A percentile compares a stretch with the other conserved stretches of the same genome.
These are phyloP conservation scores for Phytopythium vexans DNA, from an alignment of 352 stramenopile species.

Conservation along the genomic window DNA sequence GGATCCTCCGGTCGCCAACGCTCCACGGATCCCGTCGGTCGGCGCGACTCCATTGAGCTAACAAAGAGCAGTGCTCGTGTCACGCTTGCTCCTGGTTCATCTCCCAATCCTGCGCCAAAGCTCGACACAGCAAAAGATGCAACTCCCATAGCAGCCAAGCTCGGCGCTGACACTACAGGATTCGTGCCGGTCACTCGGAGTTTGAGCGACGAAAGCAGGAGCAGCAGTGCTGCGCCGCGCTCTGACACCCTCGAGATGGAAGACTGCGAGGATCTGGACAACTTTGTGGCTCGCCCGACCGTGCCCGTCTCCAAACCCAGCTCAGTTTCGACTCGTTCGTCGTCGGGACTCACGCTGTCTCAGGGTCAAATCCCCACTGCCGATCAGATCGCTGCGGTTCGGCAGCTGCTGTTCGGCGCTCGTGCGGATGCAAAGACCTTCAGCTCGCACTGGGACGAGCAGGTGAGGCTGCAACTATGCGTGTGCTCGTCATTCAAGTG, in stretches of 20 bases:
- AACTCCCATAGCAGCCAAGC: neutral
- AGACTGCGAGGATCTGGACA: slow-evolving; percentile 48
- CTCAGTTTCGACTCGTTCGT: too few relatives aligned
- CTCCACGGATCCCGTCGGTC: slow-evolving; percentile 4
- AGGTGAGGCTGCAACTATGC: slow-evolving; percentile 20
- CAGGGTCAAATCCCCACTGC: slow-evolving; percentile 10
- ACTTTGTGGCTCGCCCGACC: slow-evolving; percentile 1
- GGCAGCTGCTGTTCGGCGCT: slow-evolving; percentile 51
- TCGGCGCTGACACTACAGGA: neutral
- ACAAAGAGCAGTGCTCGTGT: neutral
- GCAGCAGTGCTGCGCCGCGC: neutral
- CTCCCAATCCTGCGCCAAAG: neutral
- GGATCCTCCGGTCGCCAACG: slow-evolving; percentile 4
- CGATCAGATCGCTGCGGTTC: slow-evolving; percentile 48
- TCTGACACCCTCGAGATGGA: slow-evolving; percentile 39
- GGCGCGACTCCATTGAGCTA: neutral
- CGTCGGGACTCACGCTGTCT: too few relatives aligned
- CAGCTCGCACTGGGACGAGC: slow-evolving; percentile 64
- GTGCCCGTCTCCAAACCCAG: too few relatives aligned
- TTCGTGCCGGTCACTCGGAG: slow-evolving; percentile 3
- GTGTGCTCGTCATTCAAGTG: neutral
- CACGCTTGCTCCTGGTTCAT: neutral
- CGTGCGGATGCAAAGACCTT: slow-evolving; percentile 44
- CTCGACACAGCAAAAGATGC: neutral
- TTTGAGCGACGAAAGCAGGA: neutral